A percentile compares a stretch with the other conserved stretches of the same genome.
phyloP scores from a whole-genome alignment of 306 rosid species.

The Albizia julibrissin region DNA sequence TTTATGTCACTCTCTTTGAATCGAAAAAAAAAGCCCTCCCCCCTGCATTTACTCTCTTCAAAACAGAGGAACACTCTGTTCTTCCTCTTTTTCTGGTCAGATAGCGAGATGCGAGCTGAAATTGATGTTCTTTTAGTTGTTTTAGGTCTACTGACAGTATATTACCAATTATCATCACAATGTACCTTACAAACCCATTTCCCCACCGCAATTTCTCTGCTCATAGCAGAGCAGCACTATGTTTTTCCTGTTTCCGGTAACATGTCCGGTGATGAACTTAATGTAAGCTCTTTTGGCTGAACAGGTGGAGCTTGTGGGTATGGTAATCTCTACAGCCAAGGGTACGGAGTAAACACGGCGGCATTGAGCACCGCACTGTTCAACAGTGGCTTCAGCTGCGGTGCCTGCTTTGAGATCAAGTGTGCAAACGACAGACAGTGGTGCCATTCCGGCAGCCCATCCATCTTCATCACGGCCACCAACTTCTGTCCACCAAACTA shows the following conservation, averaged over 20 bases:
- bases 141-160: constrained; percentile 19
- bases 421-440: constrained; percentile 70
- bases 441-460: constrained; percentile 96
- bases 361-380: constrained; percentile 93
- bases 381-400: constrained; percentile 89
- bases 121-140: not conserved
- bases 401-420: constrained; percentile 88
- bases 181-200: not conserved
- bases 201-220: not conserved
- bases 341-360: constrained; percentile 90
- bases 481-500: constrained; percentile 96
- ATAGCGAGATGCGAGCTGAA: not conserved
- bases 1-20: not conserved
- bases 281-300: not conserved
- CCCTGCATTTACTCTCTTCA: not conserved
- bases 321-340: constrained; percentile 96
- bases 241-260: not conserved
- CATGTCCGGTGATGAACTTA: not conserved
- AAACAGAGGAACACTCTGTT: not conserved
- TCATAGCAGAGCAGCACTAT: not conserved
- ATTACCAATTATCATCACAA: not conserved
- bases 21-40: not conserved
- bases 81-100: not conserved
- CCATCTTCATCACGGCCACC: constrained; percentile 83
- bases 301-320: constrained; percentile 97